Base-by-base conservation (phyloP, 768 basidiomycete species). In the Lactifluus pinguis region DNA sequence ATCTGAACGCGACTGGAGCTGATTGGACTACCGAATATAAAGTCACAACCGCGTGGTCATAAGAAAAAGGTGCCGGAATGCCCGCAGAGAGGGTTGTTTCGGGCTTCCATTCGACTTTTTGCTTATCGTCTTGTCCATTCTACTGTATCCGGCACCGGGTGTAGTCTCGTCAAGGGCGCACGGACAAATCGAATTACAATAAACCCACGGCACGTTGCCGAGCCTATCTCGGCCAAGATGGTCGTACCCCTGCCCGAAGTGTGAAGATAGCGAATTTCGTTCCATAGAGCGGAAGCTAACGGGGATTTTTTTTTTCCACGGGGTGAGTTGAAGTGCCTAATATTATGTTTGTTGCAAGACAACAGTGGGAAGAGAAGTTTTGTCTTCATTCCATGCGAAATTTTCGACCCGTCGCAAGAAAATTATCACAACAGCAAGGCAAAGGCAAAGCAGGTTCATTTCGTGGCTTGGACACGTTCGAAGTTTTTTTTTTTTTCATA, bases 81-180 rank as follows among this genome's bases (percentile, higher is more conserved):
- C 29, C 36, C 34, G 30, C 21, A 7, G 29, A n/a, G 38, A 42
- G 44, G 7, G n/a, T 61, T 34, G 44, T 10, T 29, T 25, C 25
- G 25, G 25, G 45, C 50, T 57, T 61, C 60, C 60, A 61, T 61
- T 61, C 19, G 38, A 61, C 49, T 17, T 15, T 55, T 38, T 51
- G 36, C 50, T 41, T 53, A 57, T 61, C 55, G 50, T 38, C 19
- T 25, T 29, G 49, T 61, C 49, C 49, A 57, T 36, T 10, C 42
- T 57, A n/a, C n/a, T n/a, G n/a, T n/a, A 57, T n/a, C 55, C 36
- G 60, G 45, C 38, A 61, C 38, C 29, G 21, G 29, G 30, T 9
- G 29, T 41, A 8, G n/a, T 30, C 42, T 55, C 25, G 32, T 44
- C 39, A 21, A 52, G 41, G 32, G 54, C 25, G 53, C 41, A 25